These are phyloP conservation scores for Cardamine resedifolia DNA, from an alignment of 345 rosid genomes.

Conservation along the genomic window DNA sequence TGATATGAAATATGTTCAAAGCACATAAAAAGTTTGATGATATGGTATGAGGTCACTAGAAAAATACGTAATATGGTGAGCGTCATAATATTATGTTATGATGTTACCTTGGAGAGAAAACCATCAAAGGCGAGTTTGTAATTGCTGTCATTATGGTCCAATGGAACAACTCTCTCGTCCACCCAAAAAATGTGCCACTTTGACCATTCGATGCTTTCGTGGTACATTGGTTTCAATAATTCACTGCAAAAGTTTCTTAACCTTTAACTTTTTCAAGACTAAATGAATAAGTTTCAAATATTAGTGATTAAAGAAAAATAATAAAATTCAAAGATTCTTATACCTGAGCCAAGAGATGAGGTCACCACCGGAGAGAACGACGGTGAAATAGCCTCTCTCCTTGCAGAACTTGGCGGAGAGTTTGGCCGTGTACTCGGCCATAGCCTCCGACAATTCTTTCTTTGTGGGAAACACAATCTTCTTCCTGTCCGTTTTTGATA, in stretches of 20 bases:
- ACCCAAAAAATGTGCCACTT: conserved; percentile 93
- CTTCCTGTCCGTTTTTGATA: neutral
- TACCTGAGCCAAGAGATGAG: conserved; percentile 64
- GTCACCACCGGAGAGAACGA: conserved; percentile 80
- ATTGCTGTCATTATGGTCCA: conserved; percentile 73
- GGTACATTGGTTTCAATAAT: conserved; percentile 46
- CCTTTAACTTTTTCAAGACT: neutral
- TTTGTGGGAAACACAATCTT: conserved; percentile 11
- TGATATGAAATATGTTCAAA: too few species aligned
- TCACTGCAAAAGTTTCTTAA: conserved; percentile 42
- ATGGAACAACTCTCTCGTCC: conserved; percentile 88
- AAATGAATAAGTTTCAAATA: neutral
- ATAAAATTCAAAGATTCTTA: neutral
- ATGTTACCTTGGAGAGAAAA: conserved; percentile 62
- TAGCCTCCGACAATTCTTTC: conserved; percentile 43
- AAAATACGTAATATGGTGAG: neutral
- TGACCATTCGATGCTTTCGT: conserved; percentile 70
- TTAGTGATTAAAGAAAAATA: neutral
- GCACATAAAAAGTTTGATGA: too few species aligned
- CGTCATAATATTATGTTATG: neutral
- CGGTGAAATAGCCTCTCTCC: conserved; percentile 60
- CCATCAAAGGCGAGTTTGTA: conserved; percentile 74
- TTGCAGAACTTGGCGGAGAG: conserved; percentile 53
- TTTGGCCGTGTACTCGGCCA: conserved; percentile 63
- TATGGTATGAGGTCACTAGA: neutral